Evolutionary conservation across 2,329 filamentous ascomycete genomes (phyloP).

Genomic region (Beauveria bassiana): DNA sequence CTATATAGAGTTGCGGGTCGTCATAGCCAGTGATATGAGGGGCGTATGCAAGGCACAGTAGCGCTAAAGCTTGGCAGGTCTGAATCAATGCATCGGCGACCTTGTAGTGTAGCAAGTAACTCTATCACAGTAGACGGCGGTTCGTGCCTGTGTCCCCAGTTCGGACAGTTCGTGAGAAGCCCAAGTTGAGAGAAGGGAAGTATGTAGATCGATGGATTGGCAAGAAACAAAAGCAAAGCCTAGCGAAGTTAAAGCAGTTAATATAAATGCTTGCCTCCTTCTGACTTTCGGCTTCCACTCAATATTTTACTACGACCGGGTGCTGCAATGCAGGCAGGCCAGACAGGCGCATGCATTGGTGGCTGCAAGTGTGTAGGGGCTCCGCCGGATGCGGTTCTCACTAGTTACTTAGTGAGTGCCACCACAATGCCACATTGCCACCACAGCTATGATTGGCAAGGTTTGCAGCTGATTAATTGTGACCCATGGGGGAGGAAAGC

Average conservation of each 20-base stretch:
- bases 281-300: neutral
- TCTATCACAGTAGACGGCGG: neutral
- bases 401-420: neutral
- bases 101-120: neutral
- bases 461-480: too few species aligned
- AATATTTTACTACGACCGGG: neutral
- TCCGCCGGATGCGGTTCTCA: constrained; percentile 4
- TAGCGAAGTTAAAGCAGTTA: neutral
- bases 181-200: neutral
- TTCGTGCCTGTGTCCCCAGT: neutral
- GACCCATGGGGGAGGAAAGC: neutral
- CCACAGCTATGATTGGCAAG: neutral
- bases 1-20: constrained; percentile 8
- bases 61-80: constrained; percentile 3
- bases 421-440: neutral
- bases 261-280: neutral
- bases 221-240: neutral
- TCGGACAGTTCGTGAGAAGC: neutral
- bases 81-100: constrained; percentile 8
- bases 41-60: neutral
- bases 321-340: neutral
- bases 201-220: neutral
- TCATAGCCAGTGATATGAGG: constrained; percentile 2
- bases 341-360: neutral
- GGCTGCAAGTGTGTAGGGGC: neutral